Conservation (phyloP, 2,329 filamentous ascomycete species). For the Ascochyta viciae-villosae region DNA sequence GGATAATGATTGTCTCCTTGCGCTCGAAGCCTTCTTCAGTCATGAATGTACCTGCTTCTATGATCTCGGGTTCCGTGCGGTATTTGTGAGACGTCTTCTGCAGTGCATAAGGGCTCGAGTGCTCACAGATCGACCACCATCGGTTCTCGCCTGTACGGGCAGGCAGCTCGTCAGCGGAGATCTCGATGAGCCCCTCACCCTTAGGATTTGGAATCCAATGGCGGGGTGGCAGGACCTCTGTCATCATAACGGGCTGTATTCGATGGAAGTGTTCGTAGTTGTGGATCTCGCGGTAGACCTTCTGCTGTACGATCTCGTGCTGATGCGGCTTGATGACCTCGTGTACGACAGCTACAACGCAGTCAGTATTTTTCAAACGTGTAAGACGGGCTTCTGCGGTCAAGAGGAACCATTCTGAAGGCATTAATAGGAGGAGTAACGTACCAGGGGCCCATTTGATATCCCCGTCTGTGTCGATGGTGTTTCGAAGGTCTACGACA, state of each 20-base stretch:
- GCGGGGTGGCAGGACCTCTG: conserved; percentile 60
- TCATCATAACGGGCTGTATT: conserved; percentile 61
- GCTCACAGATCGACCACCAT: conserved; percentile 39
- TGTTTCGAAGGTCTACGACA: conserved; percentile 48
- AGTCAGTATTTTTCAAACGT: conserved; percentile 14
- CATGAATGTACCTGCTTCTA: conserved; percentile 50
- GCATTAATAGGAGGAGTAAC: conserved; percentile 2
- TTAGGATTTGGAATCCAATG: conserved; percentile 56
- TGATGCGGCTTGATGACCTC: conserved; percentile 55
- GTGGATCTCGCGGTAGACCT: conserved; percentile 62
- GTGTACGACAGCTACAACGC: conserved; percentile 57
- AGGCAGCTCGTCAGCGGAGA: conserved; percentile 54
- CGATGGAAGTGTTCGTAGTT: conserved; percentile 61
- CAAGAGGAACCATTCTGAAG: neutral
- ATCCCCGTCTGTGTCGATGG: conserved; percentile 49
- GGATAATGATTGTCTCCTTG: conserved; percentile 55
- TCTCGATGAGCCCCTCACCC: conserved; percentile 51
- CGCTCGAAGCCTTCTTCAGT: conserved; percentile 51
- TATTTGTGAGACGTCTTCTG: conserved; percentile 10
- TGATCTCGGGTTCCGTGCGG: conserved; percentile 46
- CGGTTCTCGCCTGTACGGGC: conserved; percentile 38
- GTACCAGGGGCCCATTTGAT: conserved; percentile 51
- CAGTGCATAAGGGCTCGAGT: conserved; percentile 18
- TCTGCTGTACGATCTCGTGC: conserved; percentile 57
- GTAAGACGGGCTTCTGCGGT: neutral